Evolutionary conservation across 257 asterid species (phyloP).

Genomic region (Gardenia jasminoides): DNA sequence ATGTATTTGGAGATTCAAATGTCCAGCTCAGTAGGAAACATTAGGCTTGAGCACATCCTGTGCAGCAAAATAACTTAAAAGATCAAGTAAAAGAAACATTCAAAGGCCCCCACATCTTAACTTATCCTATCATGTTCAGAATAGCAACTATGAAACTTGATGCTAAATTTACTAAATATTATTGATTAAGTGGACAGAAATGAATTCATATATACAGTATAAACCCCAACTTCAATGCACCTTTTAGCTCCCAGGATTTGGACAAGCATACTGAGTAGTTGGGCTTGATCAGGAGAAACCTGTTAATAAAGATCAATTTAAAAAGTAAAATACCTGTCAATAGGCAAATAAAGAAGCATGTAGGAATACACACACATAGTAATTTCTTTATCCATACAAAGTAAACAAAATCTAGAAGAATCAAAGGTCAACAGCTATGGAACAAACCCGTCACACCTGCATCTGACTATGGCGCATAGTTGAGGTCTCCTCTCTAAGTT

Average conservation of each 20-base stretch:
- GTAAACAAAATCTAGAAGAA: neutral
- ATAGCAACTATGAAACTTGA: no score
- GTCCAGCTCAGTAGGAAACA: no score
- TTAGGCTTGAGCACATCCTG: no score
- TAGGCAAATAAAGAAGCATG: neutral
- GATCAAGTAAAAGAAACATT: no score
- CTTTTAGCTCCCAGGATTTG: constrained; percentile 81
- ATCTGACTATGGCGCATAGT: constrained; percentile 79
- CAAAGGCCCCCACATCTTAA: no score
- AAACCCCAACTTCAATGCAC: constrained; percentile 94
- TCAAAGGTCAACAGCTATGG: no score
- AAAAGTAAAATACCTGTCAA: neutral
- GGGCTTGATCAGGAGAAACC: constrained; percentile 99
- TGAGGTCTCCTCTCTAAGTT: constrained; percentile 94
- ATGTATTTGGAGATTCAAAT: no score
- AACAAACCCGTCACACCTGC: constrained; percentile 50
- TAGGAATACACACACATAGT: neutral
- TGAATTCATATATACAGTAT: constrained; percentile 50
- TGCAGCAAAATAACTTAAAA: no score
- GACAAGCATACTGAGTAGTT: constrained; percentile 87
- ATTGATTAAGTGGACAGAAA: neutral
- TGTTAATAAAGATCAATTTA: constrained; percentile 18
- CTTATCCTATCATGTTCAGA: no score
- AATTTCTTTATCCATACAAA: neutral
- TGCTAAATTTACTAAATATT: neutral